Conservation (phyloP, 2,329 filamentous ascomycete genomes). For the Stemphylium beticola region DNA sequence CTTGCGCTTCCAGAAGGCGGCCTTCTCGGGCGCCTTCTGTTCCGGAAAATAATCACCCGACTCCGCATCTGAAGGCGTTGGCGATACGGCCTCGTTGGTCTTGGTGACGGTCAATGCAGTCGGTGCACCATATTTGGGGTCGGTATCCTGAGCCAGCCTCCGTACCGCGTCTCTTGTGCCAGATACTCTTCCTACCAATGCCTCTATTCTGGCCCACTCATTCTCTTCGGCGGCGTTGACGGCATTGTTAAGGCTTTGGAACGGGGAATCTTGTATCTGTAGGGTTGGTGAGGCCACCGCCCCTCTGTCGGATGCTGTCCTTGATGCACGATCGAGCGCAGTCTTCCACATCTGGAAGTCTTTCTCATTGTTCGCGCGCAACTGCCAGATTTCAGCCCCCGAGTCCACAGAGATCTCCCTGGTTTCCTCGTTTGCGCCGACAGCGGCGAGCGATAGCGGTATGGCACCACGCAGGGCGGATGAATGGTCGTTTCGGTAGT, state of each 20-base stretch:
- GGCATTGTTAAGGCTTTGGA: conserved; percentile 23
- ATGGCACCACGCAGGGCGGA: conserved; percentile 91
- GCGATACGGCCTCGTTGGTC: conserved; percentile 39
- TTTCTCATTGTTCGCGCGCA: conserved; percentile 79
- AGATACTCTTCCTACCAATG: conserved; percentile 82
- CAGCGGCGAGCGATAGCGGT: conserved; percentile 86
- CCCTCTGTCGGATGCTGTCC: conserved; percentile 46
- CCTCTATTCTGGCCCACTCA: conserved; percentile 88
- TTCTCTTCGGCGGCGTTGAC: conserved; percentile 67
- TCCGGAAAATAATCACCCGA: conserved; percentile 63
- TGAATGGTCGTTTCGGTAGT: conserved; percentile 93
- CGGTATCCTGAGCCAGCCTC: conserved; percentile 83
- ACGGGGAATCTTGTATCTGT: conserved; percentile 34
- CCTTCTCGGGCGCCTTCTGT: conserved; percentile 60
- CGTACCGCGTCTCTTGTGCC: conserved; percentile 88
- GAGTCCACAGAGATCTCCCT: conserved; percentile 97
- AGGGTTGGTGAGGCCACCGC: conserved; percentile 37
- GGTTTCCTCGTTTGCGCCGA: conserved; percentile 85
- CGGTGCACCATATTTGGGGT: conserved; percentile 62
- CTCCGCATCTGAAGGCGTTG: conserved; percentile 53
- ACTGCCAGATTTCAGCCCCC: conserved; percentile 95
- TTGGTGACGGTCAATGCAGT: conserved; percentile 42
- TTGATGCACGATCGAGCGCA: conserved; percentile 82
- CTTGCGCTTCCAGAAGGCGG: conserved; percentile 93
- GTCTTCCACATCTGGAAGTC: conserved; percentile 89